Evolutionary conservation across 768 basidiomycete species (phyloP).

Genomic region (Tylopilus felleus): DNA sequence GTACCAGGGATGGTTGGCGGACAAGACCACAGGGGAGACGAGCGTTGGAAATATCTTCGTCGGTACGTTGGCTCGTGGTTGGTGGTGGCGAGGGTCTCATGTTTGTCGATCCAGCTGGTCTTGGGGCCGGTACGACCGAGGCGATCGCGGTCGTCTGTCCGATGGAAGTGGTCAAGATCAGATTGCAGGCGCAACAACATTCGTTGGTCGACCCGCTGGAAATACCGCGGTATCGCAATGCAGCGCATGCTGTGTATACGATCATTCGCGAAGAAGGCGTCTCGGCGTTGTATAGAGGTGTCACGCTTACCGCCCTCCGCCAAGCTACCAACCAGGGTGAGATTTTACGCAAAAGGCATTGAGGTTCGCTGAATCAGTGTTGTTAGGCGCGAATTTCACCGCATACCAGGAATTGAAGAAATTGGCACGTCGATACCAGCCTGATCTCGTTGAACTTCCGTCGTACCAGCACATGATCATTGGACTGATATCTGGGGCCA

Average conservation of each 20-base stretch:
- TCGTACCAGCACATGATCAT: constrained; percentile 96
- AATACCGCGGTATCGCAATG: constrained; percentile 90
- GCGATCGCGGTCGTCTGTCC: constrained; percentile 94
- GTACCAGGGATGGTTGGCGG: constrained; percentile 82
- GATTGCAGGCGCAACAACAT: constrained; percentile 95
- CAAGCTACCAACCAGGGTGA: constrained; percentile 98
- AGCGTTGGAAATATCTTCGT: constrained; percentile 80
- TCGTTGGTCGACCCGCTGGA: constrained; percentile 96
- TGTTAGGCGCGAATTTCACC: constrained; percentile 89
- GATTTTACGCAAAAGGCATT: neutral
- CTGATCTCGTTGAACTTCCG: constrained; percentile 74
- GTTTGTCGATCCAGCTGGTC: constrained; percentile 62
- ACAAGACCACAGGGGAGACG: constrained; percentile 75
- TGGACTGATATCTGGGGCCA: constrained; percentile 93
- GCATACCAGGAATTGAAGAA: constrained; percentile 97
- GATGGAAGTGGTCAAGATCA: constrained; percentile 99
- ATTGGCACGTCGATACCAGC: constrained; percentile 72
- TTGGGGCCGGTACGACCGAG: constrained; percentile 94
- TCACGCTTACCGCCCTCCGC: constrained; percentile 86
- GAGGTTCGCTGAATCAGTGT: neutral
- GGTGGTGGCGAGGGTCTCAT: neutral
- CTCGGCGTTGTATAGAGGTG: constrained; percentile 84
- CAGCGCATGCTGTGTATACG: constrained; percentile 92
- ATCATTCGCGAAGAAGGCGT: constrained; percentile 93
- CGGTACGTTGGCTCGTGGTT: constrained; percentile 46